Evolutionary conservation across 2,329 filamentous ascomycete genomes (phyloP), one percentile per base, ranked within the genome.

Genomic region (Colletotrichum sansevieriae): DNA sequence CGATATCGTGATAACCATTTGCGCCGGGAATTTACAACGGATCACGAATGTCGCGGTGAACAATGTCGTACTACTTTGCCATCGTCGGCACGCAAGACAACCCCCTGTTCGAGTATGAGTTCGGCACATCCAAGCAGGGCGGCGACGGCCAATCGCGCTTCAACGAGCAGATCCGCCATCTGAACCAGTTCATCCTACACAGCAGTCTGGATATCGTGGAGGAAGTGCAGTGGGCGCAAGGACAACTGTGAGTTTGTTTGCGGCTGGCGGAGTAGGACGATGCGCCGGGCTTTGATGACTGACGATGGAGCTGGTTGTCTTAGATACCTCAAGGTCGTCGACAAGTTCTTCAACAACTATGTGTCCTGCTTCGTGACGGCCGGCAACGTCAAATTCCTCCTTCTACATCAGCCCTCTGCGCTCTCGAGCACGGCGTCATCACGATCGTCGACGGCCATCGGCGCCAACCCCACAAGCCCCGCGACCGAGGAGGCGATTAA

Each of bases 21-120:
- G 29, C 29, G 29, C 29, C 29, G 29, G 29, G 2, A 8, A 29
- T 29, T 29, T 2, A 29, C 29, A 35, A 35, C 49, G 35, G 9
- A 13, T 44, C 20, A 33, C 63, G 20, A 25, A 63, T 49, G 61
- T 58, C 33, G 61, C 54, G 49, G 57, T 60, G 63, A 72, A 85
- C 74, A 72, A 98, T 98, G 96, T 98, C 95, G 70, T 99, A 98
- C 87, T 98, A 98, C 85, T 98, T 99, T 83, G 93, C 93, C 77
- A 97, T 99, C 74, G 90, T 99, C 79, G 96, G 95, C 77, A 97
- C 94, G 22, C 93, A 94, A 75, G 96, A 99, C 84, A 97, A 95
- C 78, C 95, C 96, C 39, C 88, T 99, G 73, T 99, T 98, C 83
- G 95, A 97, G 83, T 90, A 97, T 81, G 95, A 97, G 78, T 99